Conservation (phyloP, 345 rosid species). For the Dipteronia sinensis region DNA sequence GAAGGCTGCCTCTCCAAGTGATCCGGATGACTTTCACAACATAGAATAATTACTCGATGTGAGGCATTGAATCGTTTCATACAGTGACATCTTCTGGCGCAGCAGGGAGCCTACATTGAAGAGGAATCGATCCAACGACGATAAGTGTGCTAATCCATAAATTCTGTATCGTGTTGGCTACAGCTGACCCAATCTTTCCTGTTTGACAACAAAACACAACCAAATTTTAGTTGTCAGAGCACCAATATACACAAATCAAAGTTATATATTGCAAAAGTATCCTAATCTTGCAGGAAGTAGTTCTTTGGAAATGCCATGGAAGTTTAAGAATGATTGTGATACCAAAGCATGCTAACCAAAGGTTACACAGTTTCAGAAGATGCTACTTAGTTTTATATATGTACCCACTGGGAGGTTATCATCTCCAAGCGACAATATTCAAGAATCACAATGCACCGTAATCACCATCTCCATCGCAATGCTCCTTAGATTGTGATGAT, state of each 20-base stretch:
- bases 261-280: not conserved
- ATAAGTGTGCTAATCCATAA: not conserved
- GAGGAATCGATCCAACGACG: not conserved
- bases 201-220: conserved; percentile 33
- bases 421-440: not conserved
- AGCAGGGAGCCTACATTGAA: no score
- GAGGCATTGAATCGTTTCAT: not conserved
- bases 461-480: not conserved
- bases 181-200: conserved; percentile 82
- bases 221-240: conserved; percentile 17
- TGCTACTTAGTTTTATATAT: not conserved
- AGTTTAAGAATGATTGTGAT: not conserved
- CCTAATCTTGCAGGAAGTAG: not conserved
- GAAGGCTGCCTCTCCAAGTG: not conserved
- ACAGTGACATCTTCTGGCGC: not conserved
- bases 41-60: not conserved
- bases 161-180: conserved; percentile 33
- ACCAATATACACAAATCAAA: conserved; percentile 18
- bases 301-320: not conserved
- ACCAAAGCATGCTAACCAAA: not conserved
- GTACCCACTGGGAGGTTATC: not conserved
- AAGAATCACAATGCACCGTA: not conserved
- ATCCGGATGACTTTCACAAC: not conserved
- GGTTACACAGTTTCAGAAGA: not conserved
- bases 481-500: no score